These are phyloP conservation scores for Hymenoscyphus linearis DNA, from an alignment of 2,329 filamentous ascomycete species.

Conservation along the genomic window DNA sequence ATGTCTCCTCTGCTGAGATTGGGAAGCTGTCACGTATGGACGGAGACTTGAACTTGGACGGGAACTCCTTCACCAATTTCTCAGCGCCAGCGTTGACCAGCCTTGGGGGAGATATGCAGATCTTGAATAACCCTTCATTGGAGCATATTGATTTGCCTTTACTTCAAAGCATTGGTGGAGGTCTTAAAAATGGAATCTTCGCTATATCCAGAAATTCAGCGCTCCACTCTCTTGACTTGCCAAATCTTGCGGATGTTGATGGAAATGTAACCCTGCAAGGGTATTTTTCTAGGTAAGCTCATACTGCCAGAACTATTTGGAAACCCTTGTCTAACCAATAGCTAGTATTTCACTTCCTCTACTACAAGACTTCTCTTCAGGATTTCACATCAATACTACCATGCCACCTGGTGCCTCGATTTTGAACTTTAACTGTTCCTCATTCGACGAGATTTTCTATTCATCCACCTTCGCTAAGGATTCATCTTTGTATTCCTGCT, in stretches of 20 bases:
- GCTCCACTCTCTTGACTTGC: not conserved
- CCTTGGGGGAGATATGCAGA: constrained; percentile 8
- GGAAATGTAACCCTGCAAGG: constrained; percentile 8
- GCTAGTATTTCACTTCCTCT: constrained; percentile 8
- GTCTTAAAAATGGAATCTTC: constrained; percentile 4
- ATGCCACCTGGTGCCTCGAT: not conserved
- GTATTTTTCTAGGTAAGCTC: constrained; percentile 5
- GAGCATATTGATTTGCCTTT: not conserved
- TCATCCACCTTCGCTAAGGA: not conserved
- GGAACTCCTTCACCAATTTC: constrained; percentile 7
- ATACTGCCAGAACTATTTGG: not conserved
- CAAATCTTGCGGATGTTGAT: not conserved
- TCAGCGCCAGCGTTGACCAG: constrained; percentile 2
- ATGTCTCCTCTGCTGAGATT: not conserved
- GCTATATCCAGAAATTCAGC: constrained; percentile 6
- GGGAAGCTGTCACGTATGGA: not conserved
- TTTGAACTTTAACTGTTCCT: constrained; percentile 8
- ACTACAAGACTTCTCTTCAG: not conserved
- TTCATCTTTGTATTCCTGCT: constrained; percentile 9
- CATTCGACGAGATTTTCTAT: constrained; percentile 8
- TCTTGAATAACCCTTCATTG: constrained; percentile 5
- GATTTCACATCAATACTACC: constrained; percentile 8
- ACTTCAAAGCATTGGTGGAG: not conserved
- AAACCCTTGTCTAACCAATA: not conserved
- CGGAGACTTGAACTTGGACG: not conserved